Conservation (phyloP, 768 basidiomycete species). For the Agaricus sinodeliciosus region DNA sequence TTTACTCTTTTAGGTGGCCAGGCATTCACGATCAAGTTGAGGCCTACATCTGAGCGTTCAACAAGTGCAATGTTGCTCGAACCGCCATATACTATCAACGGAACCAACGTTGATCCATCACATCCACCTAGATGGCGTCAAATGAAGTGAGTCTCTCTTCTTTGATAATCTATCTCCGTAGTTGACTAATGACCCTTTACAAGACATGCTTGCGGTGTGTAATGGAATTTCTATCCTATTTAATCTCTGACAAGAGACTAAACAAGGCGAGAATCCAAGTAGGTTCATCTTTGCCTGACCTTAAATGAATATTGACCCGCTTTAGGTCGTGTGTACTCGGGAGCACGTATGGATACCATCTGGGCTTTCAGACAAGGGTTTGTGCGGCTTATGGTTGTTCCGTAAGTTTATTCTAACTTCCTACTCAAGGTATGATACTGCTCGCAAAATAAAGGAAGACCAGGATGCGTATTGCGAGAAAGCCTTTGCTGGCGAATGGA, state of each 20-base stretch:
- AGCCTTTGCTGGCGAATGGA: conserved; percentile 42
- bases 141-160: conserved; percentile 49
- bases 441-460: conserved; percentile 49
- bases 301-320: not conserved
- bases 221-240: not conserved
- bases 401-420: conserved; percentile 14
- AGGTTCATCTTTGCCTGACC: conserved; percentile 15
- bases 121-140: conserved; percentile 55
- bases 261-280: conserved; percentile 54
- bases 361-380: conserved; percentile 61
- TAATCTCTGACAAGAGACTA: not conserved
- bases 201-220: conserved; percentile 44
- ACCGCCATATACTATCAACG: conserved; percentile 51
- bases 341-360: conserved; percentile 56
- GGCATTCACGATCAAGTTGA: conserved; percentile 76
- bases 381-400: conserved; percentile 13
- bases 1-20: conserved; percentile 51
- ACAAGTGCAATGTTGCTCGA: conserved; percentile 75
- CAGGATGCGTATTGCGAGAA: conserved; percentile 61
- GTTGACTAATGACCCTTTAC: not conserved
- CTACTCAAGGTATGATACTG: conserved; percentile 46
- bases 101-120: conserved; percentile 29
- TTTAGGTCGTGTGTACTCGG: conserved; percentile 37
- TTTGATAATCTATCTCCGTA: not conserved
- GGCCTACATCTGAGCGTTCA: conserved; percentile 65